A percentile compares a stretch with the other conserved stretches of the same genome.
Evolutionary conservation across 495 filamentous ascomycete species (phyloP).

Genomic region (Neurospora sp.): DNA sequence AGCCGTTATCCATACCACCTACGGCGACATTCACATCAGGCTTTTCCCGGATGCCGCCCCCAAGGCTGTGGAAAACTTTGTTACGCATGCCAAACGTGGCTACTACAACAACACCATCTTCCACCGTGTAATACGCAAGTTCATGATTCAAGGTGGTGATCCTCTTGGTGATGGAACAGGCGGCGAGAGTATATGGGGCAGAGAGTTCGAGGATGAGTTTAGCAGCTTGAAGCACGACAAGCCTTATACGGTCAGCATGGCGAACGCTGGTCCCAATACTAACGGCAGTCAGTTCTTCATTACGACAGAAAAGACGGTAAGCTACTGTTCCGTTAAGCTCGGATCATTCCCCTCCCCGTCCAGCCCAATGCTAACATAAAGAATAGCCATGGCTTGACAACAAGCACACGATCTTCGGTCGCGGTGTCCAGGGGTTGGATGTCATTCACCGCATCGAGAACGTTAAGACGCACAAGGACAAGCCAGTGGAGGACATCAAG

Average conservation of each 20-base stretch:
- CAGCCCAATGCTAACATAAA: constrained; percentile 1
- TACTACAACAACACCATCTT: constrained; percentile 98
- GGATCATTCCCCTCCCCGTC: background rate
- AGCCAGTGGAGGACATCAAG: constrained; percentile 93
- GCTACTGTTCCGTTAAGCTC: constrained; percentile 6
- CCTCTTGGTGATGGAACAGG: constrained; percentile 92
- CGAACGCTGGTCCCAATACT: constrained; percentile 82
- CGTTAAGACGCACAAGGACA: constrained; percentile 83
- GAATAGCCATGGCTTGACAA: constrained; percentile 78
- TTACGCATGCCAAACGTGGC: constrained; percentile 73
- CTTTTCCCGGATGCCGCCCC: constrained; percentile 90
- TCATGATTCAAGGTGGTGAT: constrained; percentile 96
- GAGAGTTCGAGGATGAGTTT: constrained; percentile 93
- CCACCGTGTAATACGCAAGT: constrained; percentile 93
- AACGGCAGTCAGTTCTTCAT: constrained; percentile 93
- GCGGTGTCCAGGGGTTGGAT: constrained; percentile 80
- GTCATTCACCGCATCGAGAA: constrained; percentile 98
- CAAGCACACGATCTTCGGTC: constrained; percentile 93
- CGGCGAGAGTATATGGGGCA: constrained; percentile 94
- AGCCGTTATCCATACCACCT: constrained; percentile 83
- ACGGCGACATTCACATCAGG: constrained; percentile 90
- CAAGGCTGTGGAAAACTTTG: constrained; percentile 97
- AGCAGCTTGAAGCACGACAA: constrained; percentile 87
- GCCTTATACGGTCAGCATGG: constrained; percentile 93
- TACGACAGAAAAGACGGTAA: constrained; percentile 83